Base-by-base conservation (phyloP, 306 rosid species). In the Cyamopsis tetragonoloba region DNA sequence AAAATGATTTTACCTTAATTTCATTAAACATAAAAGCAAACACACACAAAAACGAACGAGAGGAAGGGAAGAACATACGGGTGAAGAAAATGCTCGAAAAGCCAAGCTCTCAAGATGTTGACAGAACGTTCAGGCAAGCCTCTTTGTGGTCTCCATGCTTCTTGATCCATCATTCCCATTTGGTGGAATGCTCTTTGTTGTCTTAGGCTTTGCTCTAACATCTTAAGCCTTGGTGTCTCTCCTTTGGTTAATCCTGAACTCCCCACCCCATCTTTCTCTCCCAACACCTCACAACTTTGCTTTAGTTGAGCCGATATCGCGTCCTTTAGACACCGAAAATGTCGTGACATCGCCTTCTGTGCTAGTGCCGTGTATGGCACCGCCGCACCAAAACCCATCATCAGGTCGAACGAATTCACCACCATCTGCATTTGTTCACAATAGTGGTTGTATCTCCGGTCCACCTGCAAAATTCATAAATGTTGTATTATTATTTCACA, bases 141-240 rank as follows among this genome's bases (percentile, higher is more conserved):
- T 58, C 99, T 80, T 42, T 95, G 99, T 9, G 99, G 99, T 66
- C 99, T 75, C 99, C 99, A 95, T 60, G 99, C 99, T 75, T 95
- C 99, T 73, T 91, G 99, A 28, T 95, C 99, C 95, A 95, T 85
- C 95, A 95, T 88, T 1, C 99, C 99, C 81, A 95, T 95, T 32
- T 91, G 97, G 17, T 95, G 92, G 68, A 88, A 95, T 17, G 96
- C 96, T 78, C 96, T 85, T 67, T 95, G 97, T 57, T 95, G 97
- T 22, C 99, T 82, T 2, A 95, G 72, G 77, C 97, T 95, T 74
- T 86, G 95, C 49, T 95, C 99, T 1, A 95, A 68, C 67, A 82
- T 15, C 76, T 88, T 95, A 53, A 95, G 83, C 75, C 99, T 83
- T n/a, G 99, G 99, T 0, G 99, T 95, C 85, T 95, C 99, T 26